Evolutionary conservation across 2,329 filamentous ascomycete genomes (phyloP).

Genomic region (Daldinia sp.): DNA sequence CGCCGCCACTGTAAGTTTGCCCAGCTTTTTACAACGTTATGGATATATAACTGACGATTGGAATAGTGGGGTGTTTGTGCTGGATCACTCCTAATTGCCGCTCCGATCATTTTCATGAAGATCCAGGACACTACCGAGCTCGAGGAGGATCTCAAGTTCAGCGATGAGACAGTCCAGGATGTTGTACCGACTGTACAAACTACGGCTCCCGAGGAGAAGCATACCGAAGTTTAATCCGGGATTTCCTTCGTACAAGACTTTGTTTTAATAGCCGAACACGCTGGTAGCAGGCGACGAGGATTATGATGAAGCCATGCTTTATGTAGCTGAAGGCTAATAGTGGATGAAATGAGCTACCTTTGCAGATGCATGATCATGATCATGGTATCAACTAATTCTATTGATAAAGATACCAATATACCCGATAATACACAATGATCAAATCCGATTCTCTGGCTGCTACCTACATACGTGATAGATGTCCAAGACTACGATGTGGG

Average conservation of each 20-base stretch:
- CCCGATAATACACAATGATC: background rate
- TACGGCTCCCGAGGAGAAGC: conserved; percentile 43
- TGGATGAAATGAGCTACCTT: background rate
- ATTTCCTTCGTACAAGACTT: background rate
- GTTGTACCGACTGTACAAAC: conserved; percentile 55
- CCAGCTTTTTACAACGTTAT: background rate
- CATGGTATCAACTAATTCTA: background rate
- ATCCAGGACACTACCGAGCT: conserved; percentile 83
- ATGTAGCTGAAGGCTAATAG: background rate
- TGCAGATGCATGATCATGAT: background rate
- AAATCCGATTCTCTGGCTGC: too few species aligned
- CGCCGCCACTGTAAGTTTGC: conserved; percentile 57
- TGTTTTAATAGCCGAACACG: background rate
- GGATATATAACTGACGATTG: conserved; percentile 10
- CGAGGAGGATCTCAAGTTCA: conserved; percentile 84
- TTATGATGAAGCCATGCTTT: background rate
- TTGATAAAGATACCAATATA: background rate
- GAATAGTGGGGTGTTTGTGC: conserved; percentile 77
- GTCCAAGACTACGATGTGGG: too few species aligned
- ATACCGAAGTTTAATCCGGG: conserved; percentile 22
- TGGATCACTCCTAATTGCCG: conserved; percentile 77
- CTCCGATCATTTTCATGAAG: conserved; percentile 79
- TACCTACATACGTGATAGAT: too few species aligned
- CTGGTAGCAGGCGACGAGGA: background rate
- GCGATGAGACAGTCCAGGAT: conserved; percentile 81